Base-by-base conservation (phyloP, 495 filamentous ascomycete genomes). In the Penicillium bialowiezense region DNA sequence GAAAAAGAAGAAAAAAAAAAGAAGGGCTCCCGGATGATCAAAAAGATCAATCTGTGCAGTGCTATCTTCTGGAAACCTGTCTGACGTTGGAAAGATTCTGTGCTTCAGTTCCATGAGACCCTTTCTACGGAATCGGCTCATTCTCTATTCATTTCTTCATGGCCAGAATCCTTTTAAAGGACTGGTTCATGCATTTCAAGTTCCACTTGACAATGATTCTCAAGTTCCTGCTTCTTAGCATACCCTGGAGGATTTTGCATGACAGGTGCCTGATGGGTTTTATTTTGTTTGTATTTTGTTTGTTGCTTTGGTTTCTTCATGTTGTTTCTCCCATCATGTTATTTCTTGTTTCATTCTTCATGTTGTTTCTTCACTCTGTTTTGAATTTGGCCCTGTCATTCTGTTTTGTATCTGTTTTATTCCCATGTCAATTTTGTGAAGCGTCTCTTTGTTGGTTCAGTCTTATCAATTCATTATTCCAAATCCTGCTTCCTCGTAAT, bases 371-470 rank as follows among this genome's bases (percentile, higher is more conserved):
- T 13, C 12, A 12, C 3, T 32, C 7, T 32, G 29, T 32, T 32
- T 10, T n/a, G n/a, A 12, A 37, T 50, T n/a, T n/a, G n/a, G n/a
- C 39, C 29, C 21, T 40, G 38, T 32, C 50, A 47, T 42, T 37
- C 45, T 26, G 23, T 41, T 48, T 21, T 36, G 19, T 23, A 45
- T 54, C 46, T 20, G 42, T 47, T 26, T 59, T 45, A 35, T 53
- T 54, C 29, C 44, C 15, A 55, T 53, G 32, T 54, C 44, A 34
- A 52, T 48, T 55, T 62, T 51, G 44, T 56, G 55, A 55, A 56
- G 59, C 55, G 42, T 41, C 40, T 51, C 44, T 42, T 56, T 37
- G 7, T 29, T 32, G 10, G 12, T 32, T 32, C 10, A 32, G 29
- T 12, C 29, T 32, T 10, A 47, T 47, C 21, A 20, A 7, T 21